phyloP scores from a whole-genome alignment of 106 monocot genomes.

The Acanthochlamys bracteata region DNA sequence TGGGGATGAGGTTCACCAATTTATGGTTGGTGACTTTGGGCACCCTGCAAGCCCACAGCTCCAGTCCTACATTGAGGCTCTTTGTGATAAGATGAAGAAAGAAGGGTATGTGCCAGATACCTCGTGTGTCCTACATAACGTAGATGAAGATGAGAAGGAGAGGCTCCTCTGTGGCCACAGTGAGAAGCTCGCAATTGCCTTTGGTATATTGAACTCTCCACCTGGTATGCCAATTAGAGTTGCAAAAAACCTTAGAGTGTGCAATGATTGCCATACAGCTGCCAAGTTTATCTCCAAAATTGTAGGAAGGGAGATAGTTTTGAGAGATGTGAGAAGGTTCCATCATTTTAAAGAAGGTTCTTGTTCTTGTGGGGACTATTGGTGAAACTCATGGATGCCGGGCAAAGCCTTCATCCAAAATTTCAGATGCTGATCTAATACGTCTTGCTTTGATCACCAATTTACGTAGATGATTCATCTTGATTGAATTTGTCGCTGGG shows the following conservation, averaged over 20 bases:
- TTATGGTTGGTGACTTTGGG: conserved; percentile 51
- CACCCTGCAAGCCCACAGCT: conserved; percentile 47
- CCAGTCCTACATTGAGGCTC: conserved; percentile 22
- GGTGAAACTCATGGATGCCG: conserved; percentile 27
- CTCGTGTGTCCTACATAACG: conserved; percentile 55
- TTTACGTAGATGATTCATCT: too few relatives aligned
- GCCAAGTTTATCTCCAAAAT: conserved; percentile 55
- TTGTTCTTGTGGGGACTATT: conserved; percentile 39
- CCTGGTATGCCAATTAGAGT: conserved; percentile 49
- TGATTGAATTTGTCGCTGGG: too few relatives aligned
- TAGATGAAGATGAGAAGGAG: conserved; percentile 50
- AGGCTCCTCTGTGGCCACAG: conserved; percentile 45
- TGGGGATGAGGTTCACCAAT: conserved; percentile 48
- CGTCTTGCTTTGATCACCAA: too few relatives aligned
- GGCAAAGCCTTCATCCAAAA: too few relatives aligned
- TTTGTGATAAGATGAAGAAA: conserved; percentile 49
- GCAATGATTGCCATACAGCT: conserved; percentile 62
- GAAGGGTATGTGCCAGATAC: conserved; percentile 54
- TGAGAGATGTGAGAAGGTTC: conserved; percentile 32
- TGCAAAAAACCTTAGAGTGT: conserved; percentile 71
- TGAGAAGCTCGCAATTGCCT: conserved; percentile 70
- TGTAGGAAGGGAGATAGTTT: conserved; percentile 37
- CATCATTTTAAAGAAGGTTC: conserved; percentile 32
- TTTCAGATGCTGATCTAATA: too few relatives aligned
- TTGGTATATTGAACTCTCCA: conserved; percentile 39